These are phyloP conservation scores for Rubia tinctorum DNA, from an alignment of 305 asterid genomes.

Conservation along the genomic window DNA sequence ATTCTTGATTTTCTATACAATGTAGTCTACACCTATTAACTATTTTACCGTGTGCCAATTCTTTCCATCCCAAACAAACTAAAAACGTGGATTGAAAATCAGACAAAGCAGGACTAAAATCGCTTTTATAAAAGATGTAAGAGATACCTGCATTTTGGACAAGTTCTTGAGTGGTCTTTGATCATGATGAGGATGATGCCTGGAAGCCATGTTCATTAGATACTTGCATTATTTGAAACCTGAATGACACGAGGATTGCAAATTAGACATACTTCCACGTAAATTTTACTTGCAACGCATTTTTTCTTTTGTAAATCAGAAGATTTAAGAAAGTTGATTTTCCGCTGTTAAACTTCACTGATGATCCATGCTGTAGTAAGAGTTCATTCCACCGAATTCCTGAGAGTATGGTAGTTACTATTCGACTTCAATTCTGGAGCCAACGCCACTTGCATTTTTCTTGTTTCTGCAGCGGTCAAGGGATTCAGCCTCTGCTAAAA, in stretches of 20 bases:
- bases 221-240: background rate
- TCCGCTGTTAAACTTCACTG: conserved; percentile 10
- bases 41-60: background rate
- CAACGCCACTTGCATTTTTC: conserved; percentile 63
- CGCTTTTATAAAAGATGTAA: too few species aligned
- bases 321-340: background rate
- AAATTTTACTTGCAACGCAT: background rate
- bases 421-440: conserved; percentile 86
- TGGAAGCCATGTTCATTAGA: conserved; percentile 13
- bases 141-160: background rate
- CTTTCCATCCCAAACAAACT: background rate
- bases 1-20: background rate
- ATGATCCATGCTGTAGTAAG: conserved; percentile 29
- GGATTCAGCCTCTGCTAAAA: too few species aligned
- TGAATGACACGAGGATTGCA: background rate
- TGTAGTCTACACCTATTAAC: conserved; percentile 5
- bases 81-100: background rate
- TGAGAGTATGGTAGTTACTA: conserved; percentile 65
- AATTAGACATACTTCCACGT: background rate
- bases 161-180: background rate
- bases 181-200: conserved; percentile 5
- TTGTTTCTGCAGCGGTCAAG: conserved; percentile 51
- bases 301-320: background rate
- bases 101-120: background rate
- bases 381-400: conserved; percentile 39